A percentile compares a stretch with the other conserved stretches of the same genome.
Evolutionary conservation across 257 asterid species (phyloP).

Genomic region (Solanum piurae): DNA sequence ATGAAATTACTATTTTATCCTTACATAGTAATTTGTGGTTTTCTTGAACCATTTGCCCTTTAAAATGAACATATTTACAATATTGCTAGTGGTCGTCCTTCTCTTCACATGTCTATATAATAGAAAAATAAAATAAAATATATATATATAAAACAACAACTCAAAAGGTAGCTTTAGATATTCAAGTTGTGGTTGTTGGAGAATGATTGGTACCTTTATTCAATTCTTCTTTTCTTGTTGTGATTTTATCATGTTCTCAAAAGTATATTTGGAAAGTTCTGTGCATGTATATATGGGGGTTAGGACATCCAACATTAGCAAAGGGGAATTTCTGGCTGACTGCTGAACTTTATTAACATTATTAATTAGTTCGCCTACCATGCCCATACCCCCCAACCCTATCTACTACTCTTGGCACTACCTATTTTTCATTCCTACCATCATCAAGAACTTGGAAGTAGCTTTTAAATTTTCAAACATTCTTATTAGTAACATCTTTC

Average conservation of each 20-base stretch:
- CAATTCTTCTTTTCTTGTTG: neutral
- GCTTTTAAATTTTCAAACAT: neutral
- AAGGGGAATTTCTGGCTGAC: neutral
- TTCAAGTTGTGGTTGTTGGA: neutral
- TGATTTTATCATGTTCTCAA: neutral
- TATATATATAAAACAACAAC: neutral
- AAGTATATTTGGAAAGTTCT: neutral
- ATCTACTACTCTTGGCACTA: neutral
- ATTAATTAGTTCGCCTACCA: neutral
- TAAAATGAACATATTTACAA: no score
- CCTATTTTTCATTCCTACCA: neutral
- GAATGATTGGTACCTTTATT: neutral
- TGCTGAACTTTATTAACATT: neutral
- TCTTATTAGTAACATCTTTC: neutral
- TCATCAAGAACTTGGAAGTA: neutral
- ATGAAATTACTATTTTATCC: no score
- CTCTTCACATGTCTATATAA: no score
- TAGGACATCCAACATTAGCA: neutral
- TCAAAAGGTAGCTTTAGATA: neutral
- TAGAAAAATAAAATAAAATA: no score
- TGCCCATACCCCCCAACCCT: neutral
- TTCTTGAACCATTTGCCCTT: no score
- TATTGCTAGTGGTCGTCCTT: no score
- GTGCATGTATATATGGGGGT: neutral
- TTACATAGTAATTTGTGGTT: no score